phyloP scores from a whole-genome alignment of 202 grass and related monocot genomes.

The Tripidium arundinaceum region DNA sequence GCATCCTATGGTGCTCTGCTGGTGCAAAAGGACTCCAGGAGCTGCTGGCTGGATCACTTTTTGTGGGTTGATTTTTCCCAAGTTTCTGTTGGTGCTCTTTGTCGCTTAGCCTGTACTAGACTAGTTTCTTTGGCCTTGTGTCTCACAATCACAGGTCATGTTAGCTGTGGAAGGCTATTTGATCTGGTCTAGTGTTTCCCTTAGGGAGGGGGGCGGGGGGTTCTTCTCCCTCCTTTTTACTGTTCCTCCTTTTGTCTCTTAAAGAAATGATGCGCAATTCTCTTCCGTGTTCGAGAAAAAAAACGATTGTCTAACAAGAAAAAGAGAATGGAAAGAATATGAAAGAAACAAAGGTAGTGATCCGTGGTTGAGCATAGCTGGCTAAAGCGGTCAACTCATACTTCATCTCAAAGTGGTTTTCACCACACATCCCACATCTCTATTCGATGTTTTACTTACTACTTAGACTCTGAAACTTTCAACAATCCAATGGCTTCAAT shows the following conservation, averaged over 20 bases:
- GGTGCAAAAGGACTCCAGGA: background rate
- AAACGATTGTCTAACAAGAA: background rate
- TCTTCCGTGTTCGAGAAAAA: background rate
- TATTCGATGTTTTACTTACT: background rate
- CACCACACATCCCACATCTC: background rate
- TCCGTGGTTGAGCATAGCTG: background rate
- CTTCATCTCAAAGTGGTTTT: conserved; percentile 1
- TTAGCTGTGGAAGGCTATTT: background rate
- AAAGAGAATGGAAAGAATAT: background rate
- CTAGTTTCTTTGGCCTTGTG: too few species aligned
- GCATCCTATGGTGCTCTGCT: background rate
- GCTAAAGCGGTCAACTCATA: background rate
- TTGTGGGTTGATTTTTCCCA: background rate
- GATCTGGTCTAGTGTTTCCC: background rate
- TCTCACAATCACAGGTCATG: background rate
- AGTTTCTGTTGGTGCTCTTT: background rate
- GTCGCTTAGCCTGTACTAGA: background rate
- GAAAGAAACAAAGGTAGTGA: background rate
- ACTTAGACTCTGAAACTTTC: background rate
- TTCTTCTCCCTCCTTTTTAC: background rate
- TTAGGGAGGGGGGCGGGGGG: too few species aligned
- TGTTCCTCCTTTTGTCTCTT: background rate
- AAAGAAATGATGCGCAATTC: background rate
- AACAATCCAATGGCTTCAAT: background rate
- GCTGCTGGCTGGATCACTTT: background rate